Evolutionary conservation across 106 monocot genomes (phyloP).

Genomic region (Allium fistulosum): DNA sequence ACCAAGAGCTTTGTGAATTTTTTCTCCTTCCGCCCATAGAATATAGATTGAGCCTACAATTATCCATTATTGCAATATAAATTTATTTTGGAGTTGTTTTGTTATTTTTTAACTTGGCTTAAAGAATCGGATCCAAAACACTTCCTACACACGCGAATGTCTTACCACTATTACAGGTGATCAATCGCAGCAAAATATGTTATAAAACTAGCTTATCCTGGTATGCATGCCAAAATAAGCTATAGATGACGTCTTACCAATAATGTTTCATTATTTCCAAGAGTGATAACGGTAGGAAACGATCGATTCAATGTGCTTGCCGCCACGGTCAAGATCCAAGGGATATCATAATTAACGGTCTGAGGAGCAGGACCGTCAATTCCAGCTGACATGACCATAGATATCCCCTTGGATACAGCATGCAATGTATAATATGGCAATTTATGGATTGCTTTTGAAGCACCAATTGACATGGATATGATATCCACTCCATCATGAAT

Average conservation of each 20-base stretch:
- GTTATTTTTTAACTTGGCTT: too few species aligned
- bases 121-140: too few species aligned
- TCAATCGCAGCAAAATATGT: too few species aligned
- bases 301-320: slow-evolving; percentile 30
- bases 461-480: slow-evolving; percentile 42
- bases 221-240: too few species aligned
- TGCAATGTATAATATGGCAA: slow-evolving; percentile 17
- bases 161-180: too few species aligned
- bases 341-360: slow-evolving; percentile 11
- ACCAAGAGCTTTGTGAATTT: slow-evolving; percentile 14
- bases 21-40: not conserved
- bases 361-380: slow-evolving; percentile 5
- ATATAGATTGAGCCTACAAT: slow-evolving; percentile 20
- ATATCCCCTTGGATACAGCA: slow-evolving; percentile 17
- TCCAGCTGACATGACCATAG: slow-evolving; percentile 25
- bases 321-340: slow-evolving; percentile 26
- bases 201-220: not conserved
- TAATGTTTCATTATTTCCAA: slow-evolving; percentile 17
- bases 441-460: not conserved
- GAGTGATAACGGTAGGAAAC: slow-evolving; percentile 12
- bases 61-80: not conserved
- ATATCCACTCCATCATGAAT: slow-evolving; percentile 57
- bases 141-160: too few species aligned
- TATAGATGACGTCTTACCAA: slow-evolving; percentile 1
- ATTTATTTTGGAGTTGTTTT: too few species aligned